phyloP scores from a whole-genome alignment of 73 alveolate species.

The Diophrys sp. region DNA sequence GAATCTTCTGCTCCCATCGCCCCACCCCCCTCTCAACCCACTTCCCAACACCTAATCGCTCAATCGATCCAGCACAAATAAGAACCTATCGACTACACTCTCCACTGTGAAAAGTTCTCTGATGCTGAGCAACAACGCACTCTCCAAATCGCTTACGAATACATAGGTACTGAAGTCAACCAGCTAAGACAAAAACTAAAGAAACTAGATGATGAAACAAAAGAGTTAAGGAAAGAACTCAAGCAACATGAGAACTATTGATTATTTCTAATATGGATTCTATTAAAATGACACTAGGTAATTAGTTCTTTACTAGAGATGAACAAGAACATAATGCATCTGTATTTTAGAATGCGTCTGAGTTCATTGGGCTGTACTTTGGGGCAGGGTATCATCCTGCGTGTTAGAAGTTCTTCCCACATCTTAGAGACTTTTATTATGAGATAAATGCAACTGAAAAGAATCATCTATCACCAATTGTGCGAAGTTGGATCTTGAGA shows the following conservation, averaged over 20 bases:
- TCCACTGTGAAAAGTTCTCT: neutral
- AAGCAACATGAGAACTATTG: neutral
- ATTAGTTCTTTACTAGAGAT: neutral
- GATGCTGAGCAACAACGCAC: neutral
- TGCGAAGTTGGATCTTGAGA: no score
- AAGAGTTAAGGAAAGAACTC: neutral
- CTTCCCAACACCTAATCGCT: neutral
- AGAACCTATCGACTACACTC: neutral
- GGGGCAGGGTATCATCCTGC: slow-evolving; percentile 1
- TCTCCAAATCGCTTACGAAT: neutral
- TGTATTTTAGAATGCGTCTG: neutral
- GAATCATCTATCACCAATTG: no score
- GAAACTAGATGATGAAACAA: neutral
- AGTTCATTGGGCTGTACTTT: neutral
- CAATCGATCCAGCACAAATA: neutral
- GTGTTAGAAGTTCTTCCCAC: neutral
- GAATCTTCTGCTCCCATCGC: neutral
- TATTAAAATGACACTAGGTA: neutral
- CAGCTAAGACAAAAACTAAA: neutral
- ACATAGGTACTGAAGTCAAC: neutral
- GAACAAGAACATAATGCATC: neutral
- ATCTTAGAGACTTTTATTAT: neutral
- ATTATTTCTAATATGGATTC: neutral
- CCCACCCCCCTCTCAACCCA: no score
- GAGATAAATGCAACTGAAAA: neutral